Percentiles rank a stretch among this genome's conserved stretches.
Conservation (phyloP, 176 grass and related monocot species). For the Avena insularis region DNA sequence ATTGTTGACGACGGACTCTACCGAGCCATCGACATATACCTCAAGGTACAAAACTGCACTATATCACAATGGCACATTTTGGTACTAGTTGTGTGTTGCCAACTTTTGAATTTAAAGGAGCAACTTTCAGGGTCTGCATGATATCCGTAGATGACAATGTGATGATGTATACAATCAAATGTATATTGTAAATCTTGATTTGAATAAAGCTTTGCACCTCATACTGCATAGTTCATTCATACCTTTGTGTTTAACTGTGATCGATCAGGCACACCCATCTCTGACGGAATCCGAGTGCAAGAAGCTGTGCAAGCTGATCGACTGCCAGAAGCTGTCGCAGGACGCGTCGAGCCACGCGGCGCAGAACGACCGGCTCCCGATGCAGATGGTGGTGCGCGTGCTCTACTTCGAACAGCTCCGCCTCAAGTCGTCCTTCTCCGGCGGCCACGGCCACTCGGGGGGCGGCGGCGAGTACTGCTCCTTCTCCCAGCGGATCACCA, state of each 20-base stretch:
- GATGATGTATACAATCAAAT: background rate
- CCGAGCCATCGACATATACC: constrained; percentile 88
- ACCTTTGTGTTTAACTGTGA: background rate
- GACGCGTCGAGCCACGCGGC: constrained; percentile 73
- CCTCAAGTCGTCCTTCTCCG: constrained; percentile 55
- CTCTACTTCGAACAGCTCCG: constrained; percentile 87
- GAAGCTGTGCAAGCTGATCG: constrained; percentile 92
- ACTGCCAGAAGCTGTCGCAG: constrained; percentile 71
- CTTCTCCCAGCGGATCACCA: constrained; percentile 55
- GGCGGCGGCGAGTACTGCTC: background rate
- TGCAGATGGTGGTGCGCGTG: constrained; percentile 70
- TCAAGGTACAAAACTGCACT: constrained; percentile 71
- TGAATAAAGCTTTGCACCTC: background rate
- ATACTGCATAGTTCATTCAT: background rate
- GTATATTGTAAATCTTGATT: background rate
- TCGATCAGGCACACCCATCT: constrained; percentile 77
- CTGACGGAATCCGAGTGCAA: constrained; percentile 92
- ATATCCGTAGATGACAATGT: background rate
- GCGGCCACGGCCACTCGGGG: constrained; percentile 32
- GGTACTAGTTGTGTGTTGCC: background rate
- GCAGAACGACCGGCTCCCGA: constrained; percentile 83
- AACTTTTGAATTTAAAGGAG: constrained; percentile 14
- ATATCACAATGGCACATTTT: constrained; percentile 3
- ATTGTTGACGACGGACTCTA: constrained; percentile 92
- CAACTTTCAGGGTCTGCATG: background rate